A percentile compares a stretch with the other conserved stretches of the same genome.
phyloP scores from a whole-genome alignment of 140 eudicot genomes.

The Senecio squalidus region DNA sequence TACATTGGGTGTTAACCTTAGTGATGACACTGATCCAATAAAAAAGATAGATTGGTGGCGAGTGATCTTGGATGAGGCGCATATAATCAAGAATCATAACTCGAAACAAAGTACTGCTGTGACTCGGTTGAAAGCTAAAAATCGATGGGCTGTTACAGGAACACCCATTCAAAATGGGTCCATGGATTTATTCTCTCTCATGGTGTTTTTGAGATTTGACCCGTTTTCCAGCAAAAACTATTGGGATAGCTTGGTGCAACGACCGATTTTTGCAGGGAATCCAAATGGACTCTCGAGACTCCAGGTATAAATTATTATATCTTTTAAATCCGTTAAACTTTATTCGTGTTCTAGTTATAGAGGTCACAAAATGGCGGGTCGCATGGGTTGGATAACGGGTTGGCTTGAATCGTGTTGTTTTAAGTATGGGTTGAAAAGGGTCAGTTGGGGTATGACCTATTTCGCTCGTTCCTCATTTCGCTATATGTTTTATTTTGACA shows the following conservation, averaged over 20 bases:
- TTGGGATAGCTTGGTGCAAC: conserved; percentile 77
- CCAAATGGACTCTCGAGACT: conserved; percentile 64
- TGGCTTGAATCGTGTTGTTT: too few relatives aligned
- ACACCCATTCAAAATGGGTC: background rate
- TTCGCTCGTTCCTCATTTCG: too few relatives aligned
- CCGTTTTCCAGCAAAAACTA: conserved; percentile 51
- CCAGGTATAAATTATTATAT: conserved; percentile 44
- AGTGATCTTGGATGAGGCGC: background rate
- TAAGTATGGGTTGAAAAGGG: too few relatives aligned
- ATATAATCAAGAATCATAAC: background rate
- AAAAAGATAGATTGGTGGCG: background rate
- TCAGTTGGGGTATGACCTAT: too few relatives aligned
- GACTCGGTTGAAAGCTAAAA: background rate
- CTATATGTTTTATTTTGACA: too few relatives aligned
- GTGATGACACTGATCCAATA: background rate
- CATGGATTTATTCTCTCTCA: background rate
- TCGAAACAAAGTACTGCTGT: background rate
- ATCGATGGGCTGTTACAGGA: background rate
- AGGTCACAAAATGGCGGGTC: background rate
- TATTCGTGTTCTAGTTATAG: background rate
- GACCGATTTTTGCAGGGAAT: conserved; percentile 61
- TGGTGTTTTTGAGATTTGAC: background rate
- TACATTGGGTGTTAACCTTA: conserved; percentile 41
- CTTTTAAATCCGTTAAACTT: background rate
- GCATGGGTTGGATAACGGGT: background rate